phyloP scores from a whole-genome alignment of 1,284 basidiomycete genomes.

The Tausonia pullulans region DNA sequence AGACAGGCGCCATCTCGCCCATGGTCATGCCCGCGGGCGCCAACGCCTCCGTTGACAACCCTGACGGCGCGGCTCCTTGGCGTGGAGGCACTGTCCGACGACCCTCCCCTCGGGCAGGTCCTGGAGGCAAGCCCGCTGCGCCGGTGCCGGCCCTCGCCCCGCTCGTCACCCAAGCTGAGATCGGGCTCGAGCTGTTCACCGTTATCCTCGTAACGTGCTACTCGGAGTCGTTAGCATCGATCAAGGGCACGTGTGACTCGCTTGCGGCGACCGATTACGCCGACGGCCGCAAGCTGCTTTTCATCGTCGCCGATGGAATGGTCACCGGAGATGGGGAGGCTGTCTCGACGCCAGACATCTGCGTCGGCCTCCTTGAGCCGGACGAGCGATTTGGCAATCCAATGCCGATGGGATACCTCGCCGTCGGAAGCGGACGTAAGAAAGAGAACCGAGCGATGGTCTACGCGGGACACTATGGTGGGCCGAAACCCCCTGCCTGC shows the following conservation, averaged over 20 bases:
- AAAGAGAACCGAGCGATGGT: constrained; percentile 92
- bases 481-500: constrained; percentile 32
- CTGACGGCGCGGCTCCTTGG: constrained; percentile 88
- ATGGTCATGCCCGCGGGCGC: constrained; percentile 91
- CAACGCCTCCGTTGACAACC: constrained; percentile 77
- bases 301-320: constrained; percentile 97
- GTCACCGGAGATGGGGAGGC: constrained; percentile 95
- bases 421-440: constrained; percentile 82
- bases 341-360: constrained; percentile 89
- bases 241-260: constrained; percentile 83
- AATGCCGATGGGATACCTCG: constrained; percentile 84
- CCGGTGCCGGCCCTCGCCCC: constrained; percentile 43
- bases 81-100: constrained; percentile 39
- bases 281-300: constrained; percentile 81
- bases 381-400: constrained; percentile 95
- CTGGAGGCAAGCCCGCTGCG: constrained; percentile 37
- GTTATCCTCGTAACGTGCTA: constrained; percentile 96
- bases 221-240: constrained; percentile 87
- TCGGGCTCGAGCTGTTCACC: constrained; percentile 86
- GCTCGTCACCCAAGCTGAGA: constrained; percentile 69
- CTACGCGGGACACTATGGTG: constrained; percentile 97
- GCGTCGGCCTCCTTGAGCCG: constrained; percentile 80
- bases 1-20: constrained; percentile 68
- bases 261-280: constrained; percentile 85
- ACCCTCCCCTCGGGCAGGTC: constrained; percentile 18